Base-by-base conservation (phyloP, 2,329 filamentous ascomycete species). In the Ciborinia camelliae region DNA sequence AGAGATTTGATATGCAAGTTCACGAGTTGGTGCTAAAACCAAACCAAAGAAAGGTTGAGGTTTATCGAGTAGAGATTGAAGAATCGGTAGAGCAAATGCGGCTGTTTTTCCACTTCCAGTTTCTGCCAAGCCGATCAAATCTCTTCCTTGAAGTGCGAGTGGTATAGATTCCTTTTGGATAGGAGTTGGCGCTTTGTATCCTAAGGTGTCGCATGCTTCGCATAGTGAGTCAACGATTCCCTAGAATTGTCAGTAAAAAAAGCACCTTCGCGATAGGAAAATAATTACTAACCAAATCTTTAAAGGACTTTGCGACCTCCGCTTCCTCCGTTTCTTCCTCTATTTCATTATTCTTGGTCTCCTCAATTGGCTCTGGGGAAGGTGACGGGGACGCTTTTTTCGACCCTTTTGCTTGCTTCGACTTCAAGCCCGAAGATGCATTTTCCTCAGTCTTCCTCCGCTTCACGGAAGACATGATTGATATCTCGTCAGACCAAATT, bases 51-150 rank as follows among this genome's bases (percentile, higher is more conserved):
- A 81, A 2, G 91, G 82, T 71, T 92, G 90, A 0, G 93, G 93
- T 72, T 92, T 91, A 64, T 95, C 90, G 79, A 98, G 90, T 1
- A 99, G 85, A 3, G 90, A 87, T 78, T 97, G 93, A 2, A 99
- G 84, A 47, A 99, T 96, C 0, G 95, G 95, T 3, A 99, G 81
- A 0, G 92, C 92, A 76, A 98, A 99, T 0, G 95, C 93, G 8
- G 92, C 94, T 0, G 95, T 98, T 81, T 98, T 99, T 78, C 95
- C 95, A 74, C 88, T 92, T 71, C 95, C 95, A 0, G 95, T 99
- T 78, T 99, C 94, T 39, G 95, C 95, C 60, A 98, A 83, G 50
- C 93, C 95, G 71, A 99, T 97, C 41, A 98, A 82, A 76, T 98
- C 95, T 73, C 92, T 86, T 61, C 90, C 88, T 73, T 90, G 79